Evolutionary conservation across 148 eudicot species (phyloP).

Genomic region (Pharnaceum exiguum): DNA sequence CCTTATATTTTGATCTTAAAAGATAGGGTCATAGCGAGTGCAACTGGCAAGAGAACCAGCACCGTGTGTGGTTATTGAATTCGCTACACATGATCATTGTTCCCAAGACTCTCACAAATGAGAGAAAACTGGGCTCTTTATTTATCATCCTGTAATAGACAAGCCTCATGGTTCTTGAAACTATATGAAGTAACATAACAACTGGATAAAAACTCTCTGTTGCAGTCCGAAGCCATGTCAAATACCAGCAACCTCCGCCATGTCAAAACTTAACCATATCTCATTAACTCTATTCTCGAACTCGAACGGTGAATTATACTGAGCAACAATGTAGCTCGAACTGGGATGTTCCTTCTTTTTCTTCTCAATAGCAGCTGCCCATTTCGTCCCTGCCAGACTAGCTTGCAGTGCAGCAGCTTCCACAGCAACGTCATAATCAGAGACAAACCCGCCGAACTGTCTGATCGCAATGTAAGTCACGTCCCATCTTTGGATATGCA

Average conservation of each 20-base stretch:
- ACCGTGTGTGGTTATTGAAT: too few species aligned
- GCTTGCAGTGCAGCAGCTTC: slow-evolving; percentile 64
- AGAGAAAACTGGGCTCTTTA: too few species aligned
- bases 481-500: slow-evolving; percentile 63
- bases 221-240: slow-evolving; percentile 9
- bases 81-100: too few species aligned
- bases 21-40: too few species aligned
- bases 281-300: slow-evolving; percentile 70
- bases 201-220: too few species aligned
- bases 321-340: slow-evolving; percentile 59
- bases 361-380: slow-evolving; percentile 52
- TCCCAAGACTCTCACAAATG: too few species aligned
- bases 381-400: slow-evolving; percentile 54
- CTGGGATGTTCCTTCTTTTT: slow-evolving; percentile 27
- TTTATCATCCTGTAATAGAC: too few species aligned
- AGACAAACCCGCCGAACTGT: slow-evolving; percentile 66
- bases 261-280: slow-evolving; percentile 70
- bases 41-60: too few species aligned
- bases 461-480: slow-evolving; percentile 57
- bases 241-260: slow-evolving; percentile 26
- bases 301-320: slow-evolving; percentile 90
- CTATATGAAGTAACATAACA: too few species aligned
- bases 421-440: slow-evolving; percentile 43
- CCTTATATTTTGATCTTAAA: too few species aligned
- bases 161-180: too few species aligned